Evolutionary conservation across 1,139 yeast genomes (phyloP), one percentile per base, ranked within the genome.

Genomic region (Wickerhamomyces sp.): DNA sequence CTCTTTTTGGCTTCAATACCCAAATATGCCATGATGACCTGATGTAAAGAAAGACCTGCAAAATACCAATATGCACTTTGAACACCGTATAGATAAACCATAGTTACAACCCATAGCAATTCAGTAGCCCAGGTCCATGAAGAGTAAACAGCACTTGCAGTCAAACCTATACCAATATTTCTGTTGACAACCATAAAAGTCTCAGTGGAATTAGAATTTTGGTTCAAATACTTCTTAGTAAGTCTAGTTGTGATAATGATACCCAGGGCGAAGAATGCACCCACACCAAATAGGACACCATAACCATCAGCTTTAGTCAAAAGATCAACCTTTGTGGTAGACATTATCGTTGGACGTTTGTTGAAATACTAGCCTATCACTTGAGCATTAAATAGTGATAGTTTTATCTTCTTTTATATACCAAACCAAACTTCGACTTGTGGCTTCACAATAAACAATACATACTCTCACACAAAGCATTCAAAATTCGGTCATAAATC

Each of bases 111-210:
- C 50, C 74, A 66, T 35, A 74, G 58, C 10, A 78, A 68, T 10
- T 77, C 76, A 34, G 68, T 48, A 64, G 76, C 72, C 79, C 79
- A 75, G 10, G 79, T 73, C 79, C 79, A 75, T 11, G 76, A 71
- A 36, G 75, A 69, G 30, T 72, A 76, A 43, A 75, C 79, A 11
- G 78, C 76, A 6, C 77, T 70, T 29, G 73, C 65, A 45, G 75
- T 72, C 52, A 74, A 64, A 39, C 71, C 74, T 13, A 74, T 68
- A 45, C 72, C 72, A 37, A 74, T 76, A 5, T 70, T 63, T 58
- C 78, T 63, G 49, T 80, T 80, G 18, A 81, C 81, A 31, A 81
- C 76, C 39, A 79, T 71, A 52, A 78, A 78, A 58, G 75, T 79
- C 62, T 78, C 82, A 1, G 82, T 78, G 1, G 82, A 75, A 64